A percentile compares a stretch with the other conserved stretches of the same genome.
Evolutionary conservation across 2,329 filamentous ascomycete species (phyloP).

Genomic region (Paraphoma chrysanthemicola): DNA sequence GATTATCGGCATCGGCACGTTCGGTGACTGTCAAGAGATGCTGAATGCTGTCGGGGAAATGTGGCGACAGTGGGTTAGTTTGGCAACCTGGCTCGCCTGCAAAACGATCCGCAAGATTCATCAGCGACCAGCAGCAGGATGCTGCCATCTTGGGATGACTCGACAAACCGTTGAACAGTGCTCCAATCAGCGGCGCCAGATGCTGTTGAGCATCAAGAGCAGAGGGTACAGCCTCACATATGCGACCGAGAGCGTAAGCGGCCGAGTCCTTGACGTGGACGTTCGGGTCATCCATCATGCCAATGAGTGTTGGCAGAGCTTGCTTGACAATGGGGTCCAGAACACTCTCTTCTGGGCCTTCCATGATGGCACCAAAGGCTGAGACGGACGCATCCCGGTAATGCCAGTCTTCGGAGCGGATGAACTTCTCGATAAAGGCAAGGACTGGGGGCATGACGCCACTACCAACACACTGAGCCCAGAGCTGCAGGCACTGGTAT

Average conservation of each 20-base stretch:
- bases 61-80: constrained; percentile 82
- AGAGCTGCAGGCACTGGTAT: constrained; percentile 96
- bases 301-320: constrained; percentile 87
- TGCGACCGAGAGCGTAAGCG: constrained; percentile 92
- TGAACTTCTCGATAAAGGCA: constrained; percentile 87
- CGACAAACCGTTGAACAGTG: constrained; percentile 87
- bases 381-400: constrained; percentile 94
- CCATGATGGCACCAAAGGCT: constrained; percentile 98
- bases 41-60: constrained; percentile 91
- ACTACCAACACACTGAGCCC: constrained; percentile 87
- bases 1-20: constrained; percentile 80
- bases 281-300: constrained; percentile 88
- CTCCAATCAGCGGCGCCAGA: constrained; percentile 82
- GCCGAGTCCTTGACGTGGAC: constrained; percentile 95
- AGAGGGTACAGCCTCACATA: constrained; percentile 91
- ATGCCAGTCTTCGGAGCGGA: constrained; percentile 93
- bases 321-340: constrained; percentile 95
- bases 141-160: constrained; percentile 96
- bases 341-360: constrained; percentile 91
- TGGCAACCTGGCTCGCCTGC: constrained; percentile 82
- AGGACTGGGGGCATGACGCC: constrained; percentile 87
- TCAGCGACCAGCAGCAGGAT: constrained; percentile 98
- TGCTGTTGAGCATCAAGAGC: constrained; percentile 86
- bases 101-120: constrained; percentile 97
- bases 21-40: constrained; percentile 87